Evolutionary conservation across 345 rosid species (phyloP).

Genomic region (Euphorbia tirucalli): DNA sequence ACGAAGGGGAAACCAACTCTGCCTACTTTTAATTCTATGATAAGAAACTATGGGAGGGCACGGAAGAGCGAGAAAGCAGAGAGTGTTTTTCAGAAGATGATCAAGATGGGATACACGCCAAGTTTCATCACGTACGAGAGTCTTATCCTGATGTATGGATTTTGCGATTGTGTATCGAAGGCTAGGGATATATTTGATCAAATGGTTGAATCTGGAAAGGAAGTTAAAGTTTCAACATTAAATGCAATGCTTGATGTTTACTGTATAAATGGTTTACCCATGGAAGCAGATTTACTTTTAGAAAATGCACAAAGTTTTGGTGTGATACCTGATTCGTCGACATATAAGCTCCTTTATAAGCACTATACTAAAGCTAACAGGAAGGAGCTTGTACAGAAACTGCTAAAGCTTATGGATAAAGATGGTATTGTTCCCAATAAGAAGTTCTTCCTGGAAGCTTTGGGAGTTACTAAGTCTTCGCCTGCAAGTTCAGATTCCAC

Average conservation of each 20-base stretch:
- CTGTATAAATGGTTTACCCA: constrained; percentile 62
- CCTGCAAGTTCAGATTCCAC: constrained; percentile 37
- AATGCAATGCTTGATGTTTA: constrained; percentile 85
- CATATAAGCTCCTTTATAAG: constrained; percentile 84
- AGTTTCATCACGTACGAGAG: constrained; percentile 76
- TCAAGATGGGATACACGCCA: constrained; percentile 63
- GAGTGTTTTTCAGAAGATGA: constrained; percentile 52
- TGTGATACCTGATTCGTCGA: constrained; percentile 52
- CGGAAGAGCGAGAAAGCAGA: constrained; percentile 74
- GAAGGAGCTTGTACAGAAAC: constrained; percentile 64
- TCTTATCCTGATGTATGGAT: constrained; percentile 76
- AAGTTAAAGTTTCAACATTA: constrained; percentile 59
- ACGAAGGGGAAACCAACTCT: constrained; percentile 82
- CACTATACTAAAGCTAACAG: constrained; percentile 71
- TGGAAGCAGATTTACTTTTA: constrained; percentile 71
- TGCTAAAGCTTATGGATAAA: constrained; percentile 67
- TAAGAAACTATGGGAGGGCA: constrained; percentile 82
- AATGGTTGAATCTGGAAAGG: constrained; percentile 50
- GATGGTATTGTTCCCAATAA: constrained; percentile 81
- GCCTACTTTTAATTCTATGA: constrained; percentile 89
- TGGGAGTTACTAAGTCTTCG: constrained; percentile 56
- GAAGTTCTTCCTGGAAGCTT: constrained; percentile 79
- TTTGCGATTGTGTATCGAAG: constrained; percentile 59
- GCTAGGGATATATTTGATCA: constrained; percentile 73
- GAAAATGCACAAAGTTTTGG: constrained; percentile 37